phyloP scores from a whole-genome alignment of 306 rosid genomes.

The Abrus precatorius region DNA sequence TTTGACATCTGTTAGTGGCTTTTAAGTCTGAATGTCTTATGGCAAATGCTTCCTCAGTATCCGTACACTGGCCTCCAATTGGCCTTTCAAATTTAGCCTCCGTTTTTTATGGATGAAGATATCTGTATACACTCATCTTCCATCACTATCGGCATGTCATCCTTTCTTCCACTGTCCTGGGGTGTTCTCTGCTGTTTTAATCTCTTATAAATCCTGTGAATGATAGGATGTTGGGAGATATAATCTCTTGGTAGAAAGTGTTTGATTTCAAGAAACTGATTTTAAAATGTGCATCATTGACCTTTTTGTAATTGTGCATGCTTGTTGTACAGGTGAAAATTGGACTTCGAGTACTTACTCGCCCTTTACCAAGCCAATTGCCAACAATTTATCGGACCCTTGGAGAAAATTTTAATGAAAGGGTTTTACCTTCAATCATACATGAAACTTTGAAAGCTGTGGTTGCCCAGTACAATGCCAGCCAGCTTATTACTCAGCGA shows the following conservation, averaged over 20 bases:
- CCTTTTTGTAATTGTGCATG: not conserved
- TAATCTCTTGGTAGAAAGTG: not conserved
- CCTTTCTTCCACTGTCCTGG: slow-evolving; percentile 19
- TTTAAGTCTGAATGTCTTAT: slow-evolving; percentile 21
- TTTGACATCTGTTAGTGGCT: not conserved
- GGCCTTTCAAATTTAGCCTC: slow-evolving; percentile 30
- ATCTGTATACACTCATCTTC: not conserved
- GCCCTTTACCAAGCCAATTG: slow-evolving; percentile 68
- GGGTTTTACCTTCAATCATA: slow-evolving; percentile 81
- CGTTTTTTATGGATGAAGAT: not conserved
- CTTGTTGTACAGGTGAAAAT: slow-evolving; percentile 69
- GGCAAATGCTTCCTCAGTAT: slow-evolving; percentile 5
- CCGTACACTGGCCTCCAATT: slow-evolving; percentile 4
- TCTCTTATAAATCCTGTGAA: slow-evolving; percentile 9
- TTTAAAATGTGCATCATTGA: slow-evolving; percentile 2
- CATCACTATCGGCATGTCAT: slow-evolving; percentile 21
- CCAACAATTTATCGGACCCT: slow-evolving; percentile 81
- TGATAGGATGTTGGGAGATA: slow-evolving; percentile 7
- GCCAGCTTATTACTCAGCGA: slow-evolving; percentile 92
- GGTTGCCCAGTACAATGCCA: slow-evolving; percentile 90
- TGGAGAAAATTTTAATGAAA: slow-evolving; percentile 75
- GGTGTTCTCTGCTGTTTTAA: slow-evolving; percentile 3
- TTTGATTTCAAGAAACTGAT: slow-evolving; percentile 41
- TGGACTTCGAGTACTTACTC: slow-evolving; percentile 93
- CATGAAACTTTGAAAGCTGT: slow-evolving; percentile 96